A percentile compares a stretch with the other conserved stretches of the same genome.
Evolutionary conservation across 257 asterid genomes (phyloP).

Genomic region (Datura wrightii): DNA sequence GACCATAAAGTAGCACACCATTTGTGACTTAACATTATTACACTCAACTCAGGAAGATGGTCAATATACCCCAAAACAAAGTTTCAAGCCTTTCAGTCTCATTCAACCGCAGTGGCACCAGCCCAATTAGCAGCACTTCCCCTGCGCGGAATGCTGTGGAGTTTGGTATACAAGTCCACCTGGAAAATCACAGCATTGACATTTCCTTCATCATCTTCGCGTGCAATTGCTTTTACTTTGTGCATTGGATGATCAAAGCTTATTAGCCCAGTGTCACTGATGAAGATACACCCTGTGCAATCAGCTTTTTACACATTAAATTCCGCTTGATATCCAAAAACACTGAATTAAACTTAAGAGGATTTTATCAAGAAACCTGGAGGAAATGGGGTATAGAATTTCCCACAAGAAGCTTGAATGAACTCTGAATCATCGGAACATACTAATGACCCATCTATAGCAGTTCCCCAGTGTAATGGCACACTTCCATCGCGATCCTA

Average conservation of each 20-base stretch:
- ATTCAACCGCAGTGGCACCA: conserved; percentile 47
- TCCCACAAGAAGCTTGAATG: conserved; percentile 61
- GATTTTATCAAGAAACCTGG: conserved; percentile 44
- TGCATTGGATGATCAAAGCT: conserved; percentile 65
- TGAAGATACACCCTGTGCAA: conserved; percentile 67
- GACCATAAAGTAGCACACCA: not conserved
- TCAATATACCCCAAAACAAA: not conserved
- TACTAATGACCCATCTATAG: conserved; percentile 66
- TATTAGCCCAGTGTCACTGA: conserved; percentile 51
- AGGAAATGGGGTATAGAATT: conserved; percentile 66
- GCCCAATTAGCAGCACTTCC: conserved; percentile 77
- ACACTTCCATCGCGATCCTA: conserved; percentile 69
- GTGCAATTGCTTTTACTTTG: conserved; percentile 54
- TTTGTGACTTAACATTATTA: conserved; percentile 22
- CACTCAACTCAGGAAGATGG: conserved; percentile 4
- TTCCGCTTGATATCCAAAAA: not conserved
- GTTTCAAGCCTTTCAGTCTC: conserved; percentile 30
- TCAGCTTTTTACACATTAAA: not conserved
- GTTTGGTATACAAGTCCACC: conserved; percentile 61
- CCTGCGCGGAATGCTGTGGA: conserved; percentile 59
- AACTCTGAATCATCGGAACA: conserved; percentile 67
- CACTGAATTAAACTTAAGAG: not conserved
- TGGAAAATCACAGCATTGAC: conserved; percentile 52
- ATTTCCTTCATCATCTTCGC: conserved; percentile 56
- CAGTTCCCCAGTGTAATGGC: conserved; percentile 76